phyloP scores from a whole-genome alignment of 2,329 filamentous ascomycete genomes.

The Coniochaeta ligniaria region DNA sequence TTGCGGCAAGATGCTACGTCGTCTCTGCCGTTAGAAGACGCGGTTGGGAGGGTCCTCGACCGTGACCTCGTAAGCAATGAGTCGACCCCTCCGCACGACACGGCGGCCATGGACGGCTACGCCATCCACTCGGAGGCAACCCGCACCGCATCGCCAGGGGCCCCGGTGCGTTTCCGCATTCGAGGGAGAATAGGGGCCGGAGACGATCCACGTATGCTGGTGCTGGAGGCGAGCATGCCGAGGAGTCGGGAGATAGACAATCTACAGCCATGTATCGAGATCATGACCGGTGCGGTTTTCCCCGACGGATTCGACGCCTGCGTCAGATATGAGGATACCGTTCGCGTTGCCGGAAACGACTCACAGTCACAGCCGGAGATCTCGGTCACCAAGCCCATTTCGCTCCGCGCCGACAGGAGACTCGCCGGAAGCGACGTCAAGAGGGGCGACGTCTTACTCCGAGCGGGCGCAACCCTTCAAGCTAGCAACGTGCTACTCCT shows the following conservation, averaged over 20 bases:
- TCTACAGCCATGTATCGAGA: conserved; percentile 16
- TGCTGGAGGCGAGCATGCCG: background rate
- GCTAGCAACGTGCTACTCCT: background rate
- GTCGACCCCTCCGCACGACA: conserved; percentile 16
- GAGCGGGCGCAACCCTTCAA: background rate
- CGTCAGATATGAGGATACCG: conserved; percentile 6
- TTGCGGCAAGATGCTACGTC: too few relatives aligned
- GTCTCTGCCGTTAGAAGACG: too few relatives aligned
- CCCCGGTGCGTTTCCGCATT: conserved; percentile 5
- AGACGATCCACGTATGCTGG: background rate
- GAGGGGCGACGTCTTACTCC: background rate
- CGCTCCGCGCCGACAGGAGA: background rate
- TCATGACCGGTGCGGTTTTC: conserved; percentile 22
- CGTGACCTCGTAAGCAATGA: conserved; percentile 3
- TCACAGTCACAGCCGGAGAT: background rate
- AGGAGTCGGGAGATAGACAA: conserved; percentile 1
- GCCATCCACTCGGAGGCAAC: conserved; percentile 15
- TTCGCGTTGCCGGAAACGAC: background rate
- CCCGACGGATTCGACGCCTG: conserved; percentile 10
- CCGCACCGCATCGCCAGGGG: conserved; percentile 8
- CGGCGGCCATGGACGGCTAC: conserved; percentile 22
- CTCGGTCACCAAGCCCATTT: background rate
- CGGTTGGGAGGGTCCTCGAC: background rate
- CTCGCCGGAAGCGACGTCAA: background rate
- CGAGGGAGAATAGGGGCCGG: conserved; percentile 4